Percentiles rank a stretch among this genome's conserved stretches.
phyloP scores from a whole-genome alignment of 1,139 yeast species.

The Candida glucosophila region DNA sequence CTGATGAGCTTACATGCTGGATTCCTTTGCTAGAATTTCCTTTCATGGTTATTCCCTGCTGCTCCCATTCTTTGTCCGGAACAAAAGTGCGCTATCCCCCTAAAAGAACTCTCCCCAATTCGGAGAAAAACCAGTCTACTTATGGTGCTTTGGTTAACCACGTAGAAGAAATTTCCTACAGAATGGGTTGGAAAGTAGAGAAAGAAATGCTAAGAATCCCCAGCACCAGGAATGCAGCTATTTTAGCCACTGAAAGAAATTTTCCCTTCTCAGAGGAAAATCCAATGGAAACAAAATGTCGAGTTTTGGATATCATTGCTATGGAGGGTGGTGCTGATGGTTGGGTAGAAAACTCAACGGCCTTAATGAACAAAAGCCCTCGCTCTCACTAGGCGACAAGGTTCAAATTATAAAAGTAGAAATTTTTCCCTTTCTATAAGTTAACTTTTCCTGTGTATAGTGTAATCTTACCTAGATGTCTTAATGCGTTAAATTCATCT shows the following conservation, averaged over 20 bases:
- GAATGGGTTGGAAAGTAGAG: slow-evolving; percentile 78
- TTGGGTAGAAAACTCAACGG: slow-evolving; percentile 77
- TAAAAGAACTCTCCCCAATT: slow-evolving; percentile 14
- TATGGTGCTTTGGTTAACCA: slow-evolving; percentile 84
- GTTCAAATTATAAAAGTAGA: no score
- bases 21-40: slow-evolving; percentile 82
- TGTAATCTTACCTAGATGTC: no score
- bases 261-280: slow-evolving; percentile 17
- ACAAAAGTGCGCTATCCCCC: slow-evolving; percentile 58
- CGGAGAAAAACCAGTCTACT: slow-evolving; percentile 31
- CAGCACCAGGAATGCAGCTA: slow-evolving; percentile 87
- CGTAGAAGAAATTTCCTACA: slow-evolving; percentile 57
- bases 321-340: slow-evolving; percentile 86
- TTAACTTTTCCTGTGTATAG: no score
- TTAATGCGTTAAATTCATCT: no score
- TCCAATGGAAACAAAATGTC: slow-evolving; percentile 14
- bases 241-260: slow-evolving; percentile 51
- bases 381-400: slow-evolving; percentile 34
- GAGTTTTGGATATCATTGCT: slow-evolving; percentile 51
- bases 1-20: slow-evolving; percentile 95
- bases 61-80: slow-evolving; percentile 83
- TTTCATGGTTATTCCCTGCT: slow-evolving; percentile 89
- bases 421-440: no score
- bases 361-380: slow-evolving; percentile 47
- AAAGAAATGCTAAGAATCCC: slow-evolving; percentile 89